Evolutionary conservation across 163 green algal species (phyloP).

Genomic region (Chlorella variabilis): DNA sequence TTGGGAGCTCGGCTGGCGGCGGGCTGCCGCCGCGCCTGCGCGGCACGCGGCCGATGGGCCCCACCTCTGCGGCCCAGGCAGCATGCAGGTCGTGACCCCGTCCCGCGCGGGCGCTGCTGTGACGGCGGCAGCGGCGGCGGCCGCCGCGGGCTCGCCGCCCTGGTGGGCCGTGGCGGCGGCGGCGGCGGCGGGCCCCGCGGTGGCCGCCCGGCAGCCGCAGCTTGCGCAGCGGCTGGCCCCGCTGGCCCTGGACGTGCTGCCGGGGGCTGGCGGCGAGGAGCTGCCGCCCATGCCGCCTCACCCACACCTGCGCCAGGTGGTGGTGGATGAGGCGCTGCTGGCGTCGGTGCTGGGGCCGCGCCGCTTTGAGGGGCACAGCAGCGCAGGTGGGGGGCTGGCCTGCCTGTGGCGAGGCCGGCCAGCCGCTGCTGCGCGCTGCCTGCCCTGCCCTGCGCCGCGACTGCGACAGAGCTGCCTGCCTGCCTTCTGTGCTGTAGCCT

Average conservation of each 20-base stretch:
- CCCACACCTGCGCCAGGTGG: conserved; percentile 34
- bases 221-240: no score
- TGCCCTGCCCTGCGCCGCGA: neutral
- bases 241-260: no score
- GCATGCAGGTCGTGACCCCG: conserved; percentile 21
- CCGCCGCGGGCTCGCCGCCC: neutral
- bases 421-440: neutral
- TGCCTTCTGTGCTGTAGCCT: neutral
- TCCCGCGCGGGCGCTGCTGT: neutral
- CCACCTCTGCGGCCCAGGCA: conserved; percentile 27
- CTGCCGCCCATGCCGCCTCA: no score
- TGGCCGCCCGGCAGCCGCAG: no score
- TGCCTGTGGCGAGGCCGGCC: no score
- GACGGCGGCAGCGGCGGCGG: neutral
- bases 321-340: conserved; percentile 70
- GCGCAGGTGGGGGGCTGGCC: conserved; percentile 44
- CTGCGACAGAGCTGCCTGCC: neutral
- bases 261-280: no score
- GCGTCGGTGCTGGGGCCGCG: conserved; percentile 75
- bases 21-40: neutral
- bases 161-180: no score
- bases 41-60: neutral
- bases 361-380: conserved; percentile 53
- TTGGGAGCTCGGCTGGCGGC: conserved; percentile 15
- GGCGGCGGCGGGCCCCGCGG: no score